Conservation (phyloP, 805 yeast species). For the Starmerella scarabaei region DNA sequence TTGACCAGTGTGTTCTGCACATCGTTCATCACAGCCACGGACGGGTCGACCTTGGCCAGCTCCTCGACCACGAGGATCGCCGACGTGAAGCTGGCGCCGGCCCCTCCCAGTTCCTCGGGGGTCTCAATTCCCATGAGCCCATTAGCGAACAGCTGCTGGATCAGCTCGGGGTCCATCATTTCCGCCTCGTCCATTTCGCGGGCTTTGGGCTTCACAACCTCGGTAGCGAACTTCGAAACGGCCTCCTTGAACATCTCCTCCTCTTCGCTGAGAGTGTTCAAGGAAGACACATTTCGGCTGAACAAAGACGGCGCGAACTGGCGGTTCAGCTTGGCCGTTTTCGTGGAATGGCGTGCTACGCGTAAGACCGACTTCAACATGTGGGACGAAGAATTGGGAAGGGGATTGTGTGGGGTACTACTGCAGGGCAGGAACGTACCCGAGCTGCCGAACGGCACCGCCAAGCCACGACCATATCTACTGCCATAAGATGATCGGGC, state of each 20-base stretch:
- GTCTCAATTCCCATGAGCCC: conserved; percentile 37
- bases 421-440: too few species aligned
- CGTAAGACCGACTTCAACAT: too few species aligned
- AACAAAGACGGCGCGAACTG: too few species aligned
- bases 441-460: too few species aligned
- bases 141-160: conserved; percentile 25
- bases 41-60: conserved; percentile 34
- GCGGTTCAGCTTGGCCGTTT: too few species aligned
- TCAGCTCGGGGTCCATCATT: conserved; percentile 19
- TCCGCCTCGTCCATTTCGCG: conserved; percentile 28
- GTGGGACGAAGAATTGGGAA: too few species aligned
- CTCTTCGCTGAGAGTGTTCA: conserved; percentile 30
- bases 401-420: too few species aligned
- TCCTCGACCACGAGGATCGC: conserved; percentile 36
- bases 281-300: conserved; percentile 15
- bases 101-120: conserved; percentile 36
- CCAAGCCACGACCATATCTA: too few species aligned
- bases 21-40: conserved; percentile 33
- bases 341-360: too few species aligned
- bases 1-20: conserved; percentile 36
- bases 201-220: conserved; percentile 30
- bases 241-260: conserved; percentile 32
- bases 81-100: conserved; percentile 34
- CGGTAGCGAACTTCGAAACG: conserved; percentile 30
- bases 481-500: too few species aligned